Evolutionary conservation across 768 basidiomycete genomes (phyloP).

Genomic region (Lactarius psammicola): DNA sequence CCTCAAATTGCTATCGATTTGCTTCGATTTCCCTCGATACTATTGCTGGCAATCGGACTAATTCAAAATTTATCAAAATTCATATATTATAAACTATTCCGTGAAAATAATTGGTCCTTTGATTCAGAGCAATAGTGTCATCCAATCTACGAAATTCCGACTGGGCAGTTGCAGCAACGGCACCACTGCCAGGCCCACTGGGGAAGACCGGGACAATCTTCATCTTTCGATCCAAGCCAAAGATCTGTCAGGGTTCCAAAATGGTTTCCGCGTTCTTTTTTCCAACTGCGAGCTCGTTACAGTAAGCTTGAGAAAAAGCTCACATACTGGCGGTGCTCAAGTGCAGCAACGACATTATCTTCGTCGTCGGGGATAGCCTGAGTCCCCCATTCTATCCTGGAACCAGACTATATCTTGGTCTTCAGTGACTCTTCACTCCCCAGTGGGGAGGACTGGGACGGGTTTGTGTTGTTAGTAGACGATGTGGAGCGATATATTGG

Average conservation of each 20-base stretch:
- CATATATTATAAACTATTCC: background rate
- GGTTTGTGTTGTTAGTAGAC: slow-evolving; percentile 46
- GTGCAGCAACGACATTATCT: background rate
- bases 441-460: slow-evolving; percentile 29
- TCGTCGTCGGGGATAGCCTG: background rate
- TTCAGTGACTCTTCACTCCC: slow-evolving; percentile 7
- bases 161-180: background rate
- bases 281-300: background rate
- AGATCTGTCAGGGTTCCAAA: no score
- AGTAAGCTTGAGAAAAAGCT: background rate
- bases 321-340: background rate
- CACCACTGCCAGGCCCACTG: no score
- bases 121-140: no score
- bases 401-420: slow-evolving; percentile 64
- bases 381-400: no score
- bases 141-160: background rate
- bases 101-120: no score
- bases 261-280: no score
- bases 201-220: no score
- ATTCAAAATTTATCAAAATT: background rate
- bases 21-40: background rate
- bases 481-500: slow-evolving; percentile 80
- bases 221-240: no score
- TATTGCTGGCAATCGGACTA: background rate
- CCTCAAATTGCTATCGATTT: background rate